Base-by-base conservation (phyloP, 306 rosid species). In the Urtica urens region DNA sequence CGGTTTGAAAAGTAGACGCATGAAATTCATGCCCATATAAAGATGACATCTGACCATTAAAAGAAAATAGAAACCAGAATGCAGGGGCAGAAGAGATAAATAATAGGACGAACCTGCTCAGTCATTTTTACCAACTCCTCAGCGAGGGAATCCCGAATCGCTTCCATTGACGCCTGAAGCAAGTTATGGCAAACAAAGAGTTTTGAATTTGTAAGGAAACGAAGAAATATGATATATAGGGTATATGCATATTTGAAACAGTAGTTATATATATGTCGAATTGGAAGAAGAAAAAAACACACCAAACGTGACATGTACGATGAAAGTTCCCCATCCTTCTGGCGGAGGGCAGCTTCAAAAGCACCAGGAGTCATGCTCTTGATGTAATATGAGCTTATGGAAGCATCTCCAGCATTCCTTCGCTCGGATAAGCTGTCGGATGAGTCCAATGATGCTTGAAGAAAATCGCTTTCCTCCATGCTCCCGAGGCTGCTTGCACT, bases 251-350 rank as follows among this genome's bases (percentile, higher is more conserved):
- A 37, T 19, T 6, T 38, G 41, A 7, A 4, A 43, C 13, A 6
- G 34, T 55, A 48, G 42, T 22, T 0, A 11, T 31, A 56, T 43
- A 46, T 17, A 31, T 11, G 51, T 49, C 30, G 59, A 52, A 24
- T 48, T 46, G 54, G 54, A 49, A 38, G 41, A 21, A 35, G 34
- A 44, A 56, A 23, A 50, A 48, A 59, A 34, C 84, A 34, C 72
- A 90, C 99, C 99, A 86, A 39, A 66, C 96, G 99, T 44, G 94
- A 86, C 83, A 82, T 71, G 72, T 92, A 92, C 18, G 96, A 92
- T 62, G 96, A 83, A 71, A 92, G 96, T 76, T 92, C 99, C 27
- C 99, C 99, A 78, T 86, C 99, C 78, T 92, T 92, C 64, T 92
- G 96, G 57, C 99, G 94, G 67, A 92, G 86, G 35, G 96, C 86